Percentiles rank a stretch among this genome's conserved stretches.
phyloP scores from a whole-genome alignment of 768 basidiomycete genomes.

The Phaeotremella skinneri region DNA sequence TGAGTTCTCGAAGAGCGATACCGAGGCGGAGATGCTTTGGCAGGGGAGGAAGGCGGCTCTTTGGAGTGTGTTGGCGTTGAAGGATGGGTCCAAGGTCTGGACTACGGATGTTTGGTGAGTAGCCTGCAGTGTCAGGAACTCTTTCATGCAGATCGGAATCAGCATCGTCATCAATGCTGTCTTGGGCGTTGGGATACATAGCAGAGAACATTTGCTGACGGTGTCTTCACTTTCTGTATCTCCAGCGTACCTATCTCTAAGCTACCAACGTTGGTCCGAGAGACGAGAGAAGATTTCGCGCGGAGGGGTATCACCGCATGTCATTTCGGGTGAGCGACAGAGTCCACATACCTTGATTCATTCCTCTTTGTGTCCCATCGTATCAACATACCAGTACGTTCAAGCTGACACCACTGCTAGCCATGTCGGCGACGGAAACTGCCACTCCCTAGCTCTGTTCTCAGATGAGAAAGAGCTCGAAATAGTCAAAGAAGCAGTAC shows the following conservation, averaged over 20 bases:
- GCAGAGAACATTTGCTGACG: no score
- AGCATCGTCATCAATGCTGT: no score
- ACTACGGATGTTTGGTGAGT: conserved; percentile 84
- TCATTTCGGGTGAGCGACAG: conserved; percentile 43
- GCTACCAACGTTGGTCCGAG: conserved; percentile 55
- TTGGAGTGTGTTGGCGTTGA: conserved; percentile 64
- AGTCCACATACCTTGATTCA: conserved; percentile 4
- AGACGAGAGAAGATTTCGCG: conserved; percentile 75
- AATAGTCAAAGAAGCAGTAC: conserved; percentile 47
- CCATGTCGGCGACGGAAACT: conserved; percentile 53
- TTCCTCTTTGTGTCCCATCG: neutral
- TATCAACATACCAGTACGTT: conserved; percentile 1
- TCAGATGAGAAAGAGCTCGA: conserved; percentile 37
- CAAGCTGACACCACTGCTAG: conserved; percentile 17
- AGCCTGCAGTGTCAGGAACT: conserved; percentile 54
- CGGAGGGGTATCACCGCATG: conserved; percentile 61
- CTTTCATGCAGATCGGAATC: no score
- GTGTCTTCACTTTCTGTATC: no score
- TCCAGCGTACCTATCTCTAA: conserved; percentile 55
- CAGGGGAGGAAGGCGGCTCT: conserved; percentile 81
- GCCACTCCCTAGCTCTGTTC: conserved; percentile 53
- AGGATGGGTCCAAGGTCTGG: conserved; percentile 70
- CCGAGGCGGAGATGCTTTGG: conserved; percentile 77
- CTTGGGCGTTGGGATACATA: no score
- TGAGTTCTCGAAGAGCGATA: conserved; percentile 68